Conservation (phyloP, 352 stramenopile genomes). For the Thraustochytrium sp. region DNA sequence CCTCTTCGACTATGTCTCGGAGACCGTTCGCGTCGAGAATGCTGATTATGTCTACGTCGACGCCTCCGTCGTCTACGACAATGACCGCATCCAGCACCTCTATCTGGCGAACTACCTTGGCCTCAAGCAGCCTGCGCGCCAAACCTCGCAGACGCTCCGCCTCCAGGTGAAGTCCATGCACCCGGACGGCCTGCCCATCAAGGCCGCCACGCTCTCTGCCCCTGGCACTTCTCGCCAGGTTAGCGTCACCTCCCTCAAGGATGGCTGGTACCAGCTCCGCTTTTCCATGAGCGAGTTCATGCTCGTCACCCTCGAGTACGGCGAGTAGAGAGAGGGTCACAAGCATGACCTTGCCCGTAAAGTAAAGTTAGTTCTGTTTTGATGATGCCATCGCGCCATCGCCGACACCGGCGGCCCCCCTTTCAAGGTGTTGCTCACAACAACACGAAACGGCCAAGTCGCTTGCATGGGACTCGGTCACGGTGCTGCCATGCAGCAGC, state of each 20-base stretch:
- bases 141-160: not conserved
- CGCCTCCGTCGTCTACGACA: not conserved
- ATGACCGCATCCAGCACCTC: slow-evolving; percentile 4
- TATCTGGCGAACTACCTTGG: slow-evolving; percentile 39
- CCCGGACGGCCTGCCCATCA: not conserved
- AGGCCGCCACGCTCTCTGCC: not conserved
- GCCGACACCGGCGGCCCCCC: too few species aligned
- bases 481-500: too few species aligned
- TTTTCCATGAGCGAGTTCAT: not conserved
- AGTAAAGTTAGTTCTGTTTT: too few species aligned
- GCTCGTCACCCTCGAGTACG: slow-evolving; percentile 6
- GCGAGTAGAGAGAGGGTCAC: too few species aligned
- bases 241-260: not conserved
- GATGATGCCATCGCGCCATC: too few species aligned
- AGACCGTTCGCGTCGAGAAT: not conserved
- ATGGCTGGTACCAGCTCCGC: not conserved
- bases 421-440: too few species aligned
- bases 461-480: too few species aligned
- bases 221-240: not conserved
- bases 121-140: not conserved
- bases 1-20: not conserved
- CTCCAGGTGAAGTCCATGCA: not conserved
- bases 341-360: too few species aligned
- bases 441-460: too few species aligned
- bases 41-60: not conserved